phyloP scores from a whole-genome alignment of 2,329 filamentous ascomycete genomes.

The Verticillium dahliae region DNA sequence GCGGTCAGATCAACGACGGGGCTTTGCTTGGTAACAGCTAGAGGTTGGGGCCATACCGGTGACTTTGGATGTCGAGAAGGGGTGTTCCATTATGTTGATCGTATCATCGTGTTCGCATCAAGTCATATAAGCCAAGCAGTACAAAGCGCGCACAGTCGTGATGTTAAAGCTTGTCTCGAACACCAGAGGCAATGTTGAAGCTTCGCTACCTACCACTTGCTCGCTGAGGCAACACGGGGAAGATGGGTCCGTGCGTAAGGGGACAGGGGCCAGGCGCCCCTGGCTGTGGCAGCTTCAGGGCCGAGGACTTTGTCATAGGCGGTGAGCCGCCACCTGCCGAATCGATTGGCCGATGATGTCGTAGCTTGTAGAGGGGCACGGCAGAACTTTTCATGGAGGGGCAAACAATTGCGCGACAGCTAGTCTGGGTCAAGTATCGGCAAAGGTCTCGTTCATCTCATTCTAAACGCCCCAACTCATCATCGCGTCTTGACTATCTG shows the following conservation, averaged over 20 bases:
- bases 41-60: conserved; percentile 47
- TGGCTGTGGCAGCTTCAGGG: no score
- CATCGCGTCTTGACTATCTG: conserved; percentile 3
- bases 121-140: conserved; percentile 20
- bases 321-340: conserved; percentile 1
- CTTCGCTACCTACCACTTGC: not conserved
- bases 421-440: not conserved
- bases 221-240: not conserved
- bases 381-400: conserved; percentile 15
- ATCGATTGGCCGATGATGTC: conserved; percentile 5
- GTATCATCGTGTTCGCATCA: conserved; percentile 2
- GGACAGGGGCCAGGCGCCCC: no score
- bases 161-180: not conserved
- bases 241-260: no score
- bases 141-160: conserved; percentile 12
- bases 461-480: conserved; percentile 9
- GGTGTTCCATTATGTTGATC: conserved; percentile 53
- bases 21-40: not conserved
- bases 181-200: not conserved
- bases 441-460: not conserved
- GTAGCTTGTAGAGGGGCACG: conserved; percentile 12
- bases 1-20: conserved; percentile 3
- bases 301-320: not conserved
- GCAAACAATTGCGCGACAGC: conserved; percentile 4
- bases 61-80: conserved; percentile 68